Base-by-base conservation (phyloP, 495 filamentous ascomycete species). In the Penicillium salamii region DNA sequence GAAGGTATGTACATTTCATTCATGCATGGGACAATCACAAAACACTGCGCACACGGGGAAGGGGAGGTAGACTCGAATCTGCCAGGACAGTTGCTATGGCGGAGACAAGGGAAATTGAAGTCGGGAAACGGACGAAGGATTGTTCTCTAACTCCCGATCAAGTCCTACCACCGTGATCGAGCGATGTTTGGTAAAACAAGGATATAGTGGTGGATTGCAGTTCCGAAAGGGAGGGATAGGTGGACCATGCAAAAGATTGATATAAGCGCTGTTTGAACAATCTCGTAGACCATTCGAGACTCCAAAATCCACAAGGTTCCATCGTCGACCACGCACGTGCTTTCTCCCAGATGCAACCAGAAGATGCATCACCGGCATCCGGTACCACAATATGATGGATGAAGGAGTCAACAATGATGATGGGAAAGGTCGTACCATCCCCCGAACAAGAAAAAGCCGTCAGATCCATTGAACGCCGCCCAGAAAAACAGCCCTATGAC, bases 381-480 rank as follows among this genome's bases (percentile, higher is more conserved):
- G 65, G 53, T 57, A 49, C 57, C 55, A 68, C 66, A 66, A 54
- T 70, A 70, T 63, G 69, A 65, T 72, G 67, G 61, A 75, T 69
- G 66, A 63, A 58, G 66, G 63, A 68, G 66, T 66, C 51, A 68
- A 75, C 66, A 71, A 69, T 57, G 59, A 66, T 67, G 59, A 61
- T 65, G 50, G 46, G 61, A 66, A 63, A 65, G 58, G 50, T 62
- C 59, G 64, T 57, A 58, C 66, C 63, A 65, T 69, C 57, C 65
- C 68, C 63, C 58, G 32, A 51, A 58, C 54, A 53, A 52, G 29
- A 54, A 65, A 62, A 68, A 71, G 62, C 64, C 61, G 66, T 70
- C 66, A 72, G 55, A 71, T 68, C 68, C 72, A 56, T 64, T 54
- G 46, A 75, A 72, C 72, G 72, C 72, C 70, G 57, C 66, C 67